A percentile compares a stretch with the other conserved stretches of the same genome.
Conservation (phyloP, 108 stramenopile genomes). For the Nitzschia inconspicua region DNA sequence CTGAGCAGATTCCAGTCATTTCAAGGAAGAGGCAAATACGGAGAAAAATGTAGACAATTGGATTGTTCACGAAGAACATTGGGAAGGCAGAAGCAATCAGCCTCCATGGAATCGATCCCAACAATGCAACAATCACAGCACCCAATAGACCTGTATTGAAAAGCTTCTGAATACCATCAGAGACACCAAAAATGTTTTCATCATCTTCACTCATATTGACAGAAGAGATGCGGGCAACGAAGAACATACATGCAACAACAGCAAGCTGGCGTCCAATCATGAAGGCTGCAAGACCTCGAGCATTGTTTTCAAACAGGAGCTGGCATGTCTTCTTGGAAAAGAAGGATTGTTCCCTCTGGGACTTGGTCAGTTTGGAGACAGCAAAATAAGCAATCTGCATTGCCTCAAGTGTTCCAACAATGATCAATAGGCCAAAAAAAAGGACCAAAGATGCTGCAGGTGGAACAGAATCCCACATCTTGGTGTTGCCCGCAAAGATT, state of each 20-base stretch:
- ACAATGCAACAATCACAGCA: slow-evolving; percentile 46
- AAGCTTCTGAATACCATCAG: slow-evolving; percentile 34
- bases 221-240: slow-evolving; percentile 33
- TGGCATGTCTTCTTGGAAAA: slow-evolving; percentile 51
- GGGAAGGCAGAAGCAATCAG: too few relatives aligned
- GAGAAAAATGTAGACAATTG: slow-evolving; percentile 35
- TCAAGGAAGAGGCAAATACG: slow-evolving; percentile 42
- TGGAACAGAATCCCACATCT: slow-evolving; percentile 55
- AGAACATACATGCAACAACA: too few relatives aligned
- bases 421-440: slow-evolving; percentile 60
- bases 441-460: slow-evolving; percentile 39
- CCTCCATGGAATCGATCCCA: too few relatives aligned
- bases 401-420: slow-evolving; percentile 79
- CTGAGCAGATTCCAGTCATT: slow-evolving; percentile 40
- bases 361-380: slow-evolving; percentile 52
- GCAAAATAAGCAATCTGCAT: slow-evolving; percentile 86
- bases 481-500: slow-evolving; percentile 48
- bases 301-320: slow-evolving; percentile 39
- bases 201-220: slow-evolving; percentile 16
- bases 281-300: slow-evolving; percentile 46
- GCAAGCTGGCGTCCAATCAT: slow-evolving; percentile 50
- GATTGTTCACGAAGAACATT: slow-evolving; percentile 33
- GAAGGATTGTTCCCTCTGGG: slow-evolving; percentile 24
- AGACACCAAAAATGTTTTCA: slow-evolving; percentile 36
- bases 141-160: slow-evolving; percentile 50